Base-by-base conservation (phyloP, 2,329 filamentous ascomycete species). In the Cyphellophora europaea region DNA sequence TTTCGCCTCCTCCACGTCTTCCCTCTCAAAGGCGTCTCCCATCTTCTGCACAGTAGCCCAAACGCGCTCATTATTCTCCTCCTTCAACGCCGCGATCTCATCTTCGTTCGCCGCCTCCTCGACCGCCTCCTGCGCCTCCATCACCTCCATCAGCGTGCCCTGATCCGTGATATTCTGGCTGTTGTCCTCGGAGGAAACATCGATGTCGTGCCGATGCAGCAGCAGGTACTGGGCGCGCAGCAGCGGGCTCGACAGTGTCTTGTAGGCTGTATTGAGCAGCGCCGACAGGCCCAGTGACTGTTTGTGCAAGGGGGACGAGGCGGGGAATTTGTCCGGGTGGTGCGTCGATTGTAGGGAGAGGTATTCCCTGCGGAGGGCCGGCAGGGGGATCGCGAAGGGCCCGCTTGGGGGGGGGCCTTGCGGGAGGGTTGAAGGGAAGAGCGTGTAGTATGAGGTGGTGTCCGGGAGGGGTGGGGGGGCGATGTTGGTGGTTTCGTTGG, bases 211-310 rank as follows among this genome's bases (percentile, higher is more conserved):
- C 35, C 56, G 54, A 33, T 80, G 63, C 3, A 63, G 59, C 0
- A 96, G 72, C 5, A 96, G 64, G 56, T 96, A 94, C 57, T 95
- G 86, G n/a, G 89, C 88, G 15, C 91, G 76, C 31, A 74, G 59
- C 10, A 98, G 66, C 11, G 91, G 88, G 48, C 80, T 75, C 32
- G 74, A 66, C 1, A 98, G 72, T 3, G 88, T 94, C 52, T 77
- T 80, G 69, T 93, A 96, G 1, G 91, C 91, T 47, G 87, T 80
- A 67, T 96, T 96, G 57, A 96, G 88, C 16, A 75, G 72, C 5
- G 85, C 74, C 6, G 82, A 91, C n/a, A 79, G 66, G 0, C 77
- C 82, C 57, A 93, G 84, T 13, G 87, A 86, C 31, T 71, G 65
- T 27, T 63, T 61, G 49, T 77, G 77, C 23, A 63, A 53, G 3